Evolutionary conservation across 164 flowering plant species (phyloP).

Genomic region (Malania oleifera): DNA sequence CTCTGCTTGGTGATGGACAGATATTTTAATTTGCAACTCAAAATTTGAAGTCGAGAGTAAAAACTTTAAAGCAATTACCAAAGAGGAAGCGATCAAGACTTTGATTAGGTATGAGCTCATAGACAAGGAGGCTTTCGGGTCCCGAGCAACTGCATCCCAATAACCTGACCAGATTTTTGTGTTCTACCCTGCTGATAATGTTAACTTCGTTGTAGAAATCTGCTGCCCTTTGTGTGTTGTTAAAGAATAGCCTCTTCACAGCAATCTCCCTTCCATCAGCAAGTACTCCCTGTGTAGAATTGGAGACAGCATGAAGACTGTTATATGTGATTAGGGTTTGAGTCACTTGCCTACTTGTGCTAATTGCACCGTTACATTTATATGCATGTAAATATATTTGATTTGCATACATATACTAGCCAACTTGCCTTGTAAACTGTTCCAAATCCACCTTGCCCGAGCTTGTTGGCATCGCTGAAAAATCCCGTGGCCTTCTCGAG

Average conservation of each 20-base stretch:
- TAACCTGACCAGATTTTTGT: constrained; percentile 64
- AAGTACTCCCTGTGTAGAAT: constrained; percentile 48
- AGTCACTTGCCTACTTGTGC: too few species aligned
- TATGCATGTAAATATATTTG: too few species aligned
- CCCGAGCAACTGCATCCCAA: constrained; percentile 77
- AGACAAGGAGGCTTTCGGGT: constrained; percentile 77
- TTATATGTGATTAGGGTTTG: too few species aligned
- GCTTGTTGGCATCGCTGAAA: constrained; percentile 24
- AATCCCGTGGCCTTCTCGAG: constrained; percentile 53
- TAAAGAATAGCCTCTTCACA: constrained; percentile 70
- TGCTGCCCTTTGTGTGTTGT: constrained; percentile 64
- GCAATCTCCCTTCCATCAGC: constrained; percentile 81
- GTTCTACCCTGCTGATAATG: constrained; percentile 62
- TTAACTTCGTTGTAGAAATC: constrained; percentile 79
- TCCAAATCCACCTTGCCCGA: constrained; percentile 7
- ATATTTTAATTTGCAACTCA: too few species aligned
- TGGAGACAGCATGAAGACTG: too few species aligned
- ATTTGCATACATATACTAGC: too few species aligned
- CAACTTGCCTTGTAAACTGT: not conserved
- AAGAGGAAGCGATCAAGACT: constrained; percentile 73
- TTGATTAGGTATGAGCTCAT: constrained; percentile 57
- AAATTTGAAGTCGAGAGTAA: too few species aligned
- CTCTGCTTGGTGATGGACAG: too few species aligned
- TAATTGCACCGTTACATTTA: too few species aligned
- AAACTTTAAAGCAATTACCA: too few species aligned